Conservation (phyloP, 768 basidiomycete species). For the Termitomyces sp. region DNA sequence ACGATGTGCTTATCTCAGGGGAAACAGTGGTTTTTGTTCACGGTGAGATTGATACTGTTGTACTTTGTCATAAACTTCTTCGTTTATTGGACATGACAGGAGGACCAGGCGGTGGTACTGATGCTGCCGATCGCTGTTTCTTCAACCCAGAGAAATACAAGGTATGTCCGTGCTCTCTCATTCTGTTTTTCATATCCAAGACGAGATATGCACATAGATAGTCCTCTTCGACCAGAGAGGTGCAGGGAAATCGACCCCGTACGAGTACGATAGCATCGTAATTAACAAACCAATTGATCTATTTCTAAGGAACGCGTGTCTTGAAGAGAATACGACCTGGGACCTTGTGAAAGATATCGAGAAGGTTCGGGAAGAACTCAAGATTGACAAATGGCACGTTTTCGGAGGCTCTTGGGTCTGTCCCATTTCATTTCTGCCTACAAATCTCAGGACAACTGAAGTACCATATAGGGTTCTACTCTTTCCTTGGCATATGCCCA, state of each 20-base stretch:
- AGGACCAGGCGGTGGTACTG: conserved; percentile 77
- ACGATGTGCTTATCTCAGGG: neutral
- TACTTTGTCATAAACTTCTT: neutral
- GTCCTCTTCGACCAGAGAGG: conserved; percentile 90
- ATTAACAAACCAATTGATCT: neutral
- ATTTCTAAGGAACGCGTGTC: conserved; percentile 51
- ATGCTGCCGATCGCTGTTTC: conserved; percentile 63
- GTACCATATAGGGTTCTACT: conserved; percentile 63
- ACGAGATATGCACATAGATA: conserved; percentile 39
- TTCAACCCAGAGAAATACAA: conserved; percentile 87
- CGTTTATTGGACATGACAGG: conserved; percentile 28
- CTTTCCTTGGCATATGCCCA: conserved; percentile 83
- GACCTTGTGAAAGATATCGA: conserved; percentile 90
- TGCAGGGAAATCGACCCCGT: conserved; percentile 82
- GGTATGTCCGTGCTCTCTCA: conserved; percentile 24
- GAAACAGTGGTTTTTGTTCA: conserved; percentile 71
- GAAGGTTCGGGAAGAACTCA: conserved; percentile 66
- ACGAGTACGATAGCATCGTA: conserved; percentile 19
- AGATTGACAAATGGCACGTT: conserved; percentile 85
- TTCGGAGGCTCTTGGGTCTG: conserved; percentile 91
- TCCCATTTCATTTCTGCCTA: neutral
- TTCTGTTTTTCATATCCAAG: neutral
- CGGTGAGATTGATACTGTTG: conserved; percentile 32
- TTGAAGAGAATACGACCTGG: conserved; percentile 92
- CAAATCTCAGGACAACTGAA: neutral